These are phyloP conservation scores for Phyllosticta paracitricarpa DNA, from an alignment of 2,329 filamentous ascomycete species.

Conservation along the genomic window DNA sequence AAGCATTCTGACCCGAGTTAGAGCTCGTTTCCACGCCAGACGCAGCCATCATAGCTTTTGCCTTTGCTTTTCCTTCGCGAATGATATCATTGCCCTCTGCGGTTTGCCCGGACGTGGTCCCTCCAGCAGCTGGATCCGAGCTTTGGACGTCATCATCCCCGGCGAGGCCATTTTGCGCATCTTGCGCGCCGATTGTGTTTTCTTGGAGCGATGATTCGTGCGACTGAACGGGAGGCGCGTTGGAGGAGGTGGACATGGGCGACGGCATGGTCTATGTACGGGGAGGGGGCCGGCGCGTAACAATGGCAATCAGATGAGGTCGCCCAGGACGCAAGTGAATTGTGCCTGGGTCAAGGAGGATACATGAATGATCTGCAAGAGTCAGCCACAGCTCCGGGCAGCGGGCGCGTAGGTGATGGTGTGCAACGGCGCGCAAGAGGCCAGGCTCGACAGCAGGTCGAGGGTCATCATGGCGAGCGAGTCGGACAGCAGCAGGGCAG, in stretches of 20 bases:
- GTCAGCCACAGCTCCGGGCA: slow-evolving; percentile 20
- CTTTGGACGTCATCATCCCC: slow-evolving; percentile 25
- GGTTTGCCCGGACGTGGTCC: slow-evolving; percentile 20
- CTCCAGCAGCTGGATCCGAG: slow-evolving; percentile 18
- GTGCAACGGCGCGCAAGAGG: neutral
- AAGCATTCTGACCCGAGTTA: slow-evolving; percentile 20
- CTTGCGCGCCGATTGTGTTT: slow-evolving; percentile 20
- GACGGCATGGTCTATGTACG: slow-evolving; percentile 23
- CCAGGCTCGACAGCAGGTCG: neutral
- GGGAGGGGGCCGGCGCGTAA: slow-evolving; percentile 13
- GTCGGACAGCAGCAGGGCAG: neutral
- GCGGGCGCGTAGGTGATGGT: slow-evolving; percentile 13
- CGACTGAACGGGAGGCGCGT: slow-evolving; percentile 16
- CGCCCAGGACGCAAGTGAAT: slow-evolving; percentile 16
- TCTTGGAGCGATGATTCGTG: slow-evolving; percentile 18
- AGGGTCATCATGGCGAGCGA: neutral
- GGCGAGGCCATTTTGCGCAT: slow-evolving; percentile 20
- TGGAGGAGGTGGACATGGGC: slow-evolving; percentile 17
- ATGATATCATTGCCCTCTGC: slow-evolving; percentile 36
- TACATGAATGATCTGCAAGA: slow-evolving; percentile 19
- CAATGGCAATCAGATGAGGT: slow-evolving; percentile 19
- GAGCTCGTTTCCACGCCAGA: slow-evolving; percentile 34
- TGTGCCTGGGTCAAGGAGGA: slow-evolving; percentile 15
- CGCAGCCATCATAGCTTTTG: slow-evolving; percentile 48
- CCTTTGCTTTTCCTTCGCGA: slow-evolving; percentile 50